Evolutionary conservation across 176 grass and related monocot species (phyloP).

Genomic region (Panicum miliaceum): DNA sequence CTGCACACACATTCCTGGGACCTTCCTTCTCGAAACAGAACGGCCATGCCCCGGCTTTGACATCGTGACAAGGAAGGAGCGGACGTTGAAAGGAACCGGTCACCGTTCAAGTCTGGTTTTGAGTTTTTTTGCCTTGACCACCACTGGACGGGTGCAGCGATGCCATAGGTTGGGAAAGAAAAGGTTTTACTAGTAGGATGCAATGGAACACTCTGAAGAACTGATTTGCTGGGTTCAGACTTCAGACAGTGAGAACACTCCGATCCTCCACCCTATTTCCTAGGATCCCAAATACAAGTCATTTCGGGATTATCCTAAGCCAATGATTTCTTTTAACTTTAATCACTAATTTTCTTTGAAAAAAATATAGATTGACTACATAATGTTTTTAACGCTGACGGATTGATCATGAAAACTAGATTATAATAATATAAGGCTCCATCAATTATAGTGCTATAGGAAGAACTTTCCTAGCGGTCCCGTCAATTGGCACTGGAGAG

Average conservation of each 20-base stretch:
- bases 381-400: too few species aligned
- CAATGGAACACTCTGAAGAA: not conserved
- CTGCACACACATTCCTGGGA: not conserved
- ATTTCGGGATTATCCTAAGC: too few species aligned
- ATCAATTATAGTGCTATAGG: too few species aligned
- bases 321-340: too few species aligned
- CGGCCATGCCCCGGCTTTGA: not conserved
- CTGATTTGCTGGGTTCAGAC: not conserved
- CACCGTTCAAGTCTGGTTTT: not conserved
- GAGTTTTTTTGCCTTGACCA: slow-evolving; percentile 21
- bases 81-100: not conserved
- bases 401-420: too few species aligned
- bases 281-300: not conserved
- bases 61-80: slow-evolving; percentile 12
- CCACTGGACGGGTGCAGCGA: not conserved
- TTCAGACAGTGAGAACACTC: not conserved
- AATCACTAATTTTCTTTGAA: too few species aligned
- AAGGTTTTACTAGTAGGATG: not conserved
- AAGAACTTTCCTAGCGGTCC: too few species aligned
- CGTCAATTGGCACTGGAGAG: too few species aligned
- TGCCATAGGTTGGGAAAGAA: not conserved
- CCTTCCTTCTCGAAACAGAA: not conserved
- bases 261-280: not conserved
- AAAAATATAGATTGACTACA: too few species aligned
- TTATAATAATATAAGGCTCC: too few species aligned